Evolutionary conservation across 2,329 filamentous ascomycete species (phyloP), one percentile per base, ranked within the genome.

Genomic region (Apiospora aurea): DNA sequence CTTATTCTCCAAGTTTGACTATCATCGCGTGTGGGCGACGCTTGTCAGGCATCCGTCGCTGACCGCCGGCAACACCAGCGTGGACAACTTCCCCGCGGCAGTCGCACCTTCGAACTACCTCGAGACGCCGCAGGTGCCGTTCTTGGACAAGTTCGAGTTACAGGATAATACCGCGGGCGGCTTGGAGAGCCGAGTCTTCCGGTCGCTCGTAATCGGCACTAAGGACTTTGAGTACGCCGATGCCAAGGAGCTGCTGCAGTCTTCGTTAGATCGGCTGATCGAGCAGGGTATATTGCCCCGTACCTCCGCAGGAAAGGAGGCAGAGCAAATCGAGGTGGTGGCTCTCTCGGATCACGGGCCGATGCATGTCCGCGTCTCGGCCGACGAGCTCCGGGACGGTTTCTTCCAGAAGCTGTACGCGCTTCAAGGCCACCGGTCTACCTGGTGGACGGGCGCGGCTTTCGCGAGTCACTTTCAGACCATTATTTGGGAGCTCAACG

Each of bases 51-150:
- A 61, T n/a, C 69, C 69, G 8, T 70, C 53, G 7, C 38, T 64
- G 29, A 64, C 13, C 2, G 69, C 69, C 29, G 49, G 38, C 38
- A 70, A 70, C 38, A 61, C 49, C 21, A 70, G 38, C 69, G 69
- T 70, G 3, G n/a, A n/a, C 34, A 70, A 71, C 44, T 24, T 71
- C 18, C 70, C 70, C 18, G 57, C 43, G 43, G 70, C 70, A 3
- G 61, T 47, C 1, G 26, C 57, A 14, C 57, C 70, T 11, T 14
- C 18, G 26, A 53, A 67, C 43, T 71, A 67, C 61, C 61, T 67
- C 69, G 51, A 64, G 24, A 71, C 61, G 34, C 70, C 70, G 6
- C 43, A 34, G 3, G 21, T 71, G 61, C 46, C 57, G 1, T 71
- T 43, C 29, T 11, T 71, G 1, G 61, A 53, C 44, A 44, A 71